Base-by-base conservation (phyloP, 768 basidiomycete genomes). In the Auriscalpium microsporum region DNA sequence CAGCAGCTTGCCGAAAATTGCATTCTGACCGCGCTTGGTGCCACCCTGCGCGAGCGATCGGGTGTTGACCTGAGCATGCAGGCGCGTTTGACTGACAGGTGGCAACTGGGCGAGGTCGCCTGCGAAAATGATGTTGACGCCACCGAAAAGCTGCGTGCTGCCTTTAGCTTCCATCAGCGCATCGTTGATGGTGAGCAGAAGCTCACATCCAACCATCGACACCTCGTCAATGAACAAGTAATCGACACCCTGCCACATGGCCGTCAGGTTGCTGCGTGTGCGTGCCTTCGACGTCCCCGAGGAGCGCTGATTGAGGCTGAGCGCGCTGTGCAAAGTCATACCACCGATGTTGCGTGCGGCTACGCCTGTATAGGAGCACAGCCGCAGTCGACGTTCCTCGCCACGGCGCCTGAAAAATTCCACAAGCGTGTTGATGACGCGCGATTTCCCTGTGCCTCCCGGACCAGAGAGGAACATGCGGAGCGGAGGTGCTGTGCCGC, bases 371-470 rank as follows among this genome's bases (percentile, higher is more conserved):
- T 62, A 74, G 0, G 73, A 66, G 10, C 65, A 49, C 0, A 73
- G 53, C 0, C 68, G 54, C 23, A 75, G 66, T 6, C 68, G 53
- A 1, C 65, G 54, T 0, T 9, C 14, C 48, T 75, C 56, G 0
- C 58, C 50, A 8, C 57, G 11, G 1, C 42, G 2, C 0, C 46
- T 42, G 58, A 75, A 76, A 45, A 70, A 72, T 1, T 65, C 62
- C 19, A 59, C 61, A 0, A 77, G 14, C 0, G 72, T 71, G 38
- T 68, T 56, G 2, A 77, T 69, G 2, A 76, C 71, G 14, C 65
- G 51, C 0, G 71, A 71, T 63, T 77, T 78, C 0, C 76, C 75
- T 0, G 75, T 77, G 1, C 76, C 75, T 8, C 71, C 74, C 1
- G 74, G 54, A 0, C 75, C 76, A 3, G 59, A 61, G 0, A 78